Base-by-base conservation (phyloP, 106 monocot species). In the Allium sativum region DNA sequence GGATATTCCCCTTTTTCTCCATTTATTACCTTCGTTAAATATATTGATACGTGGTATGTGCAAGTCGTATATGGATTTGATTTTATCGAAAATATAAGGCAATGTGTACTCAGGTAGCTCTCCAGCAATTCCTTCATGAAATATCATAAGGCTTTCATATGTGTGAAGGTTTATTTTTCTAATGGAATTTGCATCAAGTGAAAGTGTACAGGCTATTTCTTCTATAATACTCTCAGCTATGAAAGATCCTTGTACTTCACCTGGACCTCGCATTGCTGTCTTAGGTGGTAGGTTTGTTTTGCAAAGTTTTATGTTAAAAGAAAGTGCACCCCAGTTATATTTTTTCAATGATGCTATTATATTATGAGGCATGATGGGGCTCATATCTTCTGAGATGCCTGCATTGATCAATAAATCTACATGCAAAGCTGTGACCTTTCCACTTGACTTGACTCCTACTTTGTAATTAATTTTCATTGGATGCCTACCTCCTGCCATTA, bases 291-390 rank as follows among this genome's bases (percentile, higher is more conserved):
- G 45, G 66, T 93, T 89, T 12, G 93, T 93, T 56, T 78, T 82
- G 72, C 93, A 93, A 12, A 93, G 50, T 61, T 78, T 93, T 46
- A 66, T 53, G 44, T 93, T 69, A 65, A 80, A 82, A 20, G 85
- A 89, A 54, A 89, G 69, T 11, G 88, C 82, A 58, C 89, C 93
- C 93, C 93, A 89, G 13, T 93, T 76, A 62, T 93, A 93, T 56
- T 93, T 93, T 45, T 83, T 93, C 16, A 93, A 45, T 41, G 71
- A 19, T 73, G 20, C 77, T 18, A 72, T 66, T 0, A 93, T 17
- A 52, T 57, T 65, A 44, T 9, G 21, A 6, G 85, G 82, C 13
- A 89, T 57, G 7, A 76, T 3, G 13, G 69, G 78, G 58, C 88
- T 82, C 2, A 76, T 9, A 64, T 93, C 93, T 68, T 40, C 44